A percentile compares a stretch with the other conserved stretches of the same genome.
Evolutionary conservation across 768 basidiomycete genomes (phyloP).

Genomic region (Scleroderma citrinum): DNA sequence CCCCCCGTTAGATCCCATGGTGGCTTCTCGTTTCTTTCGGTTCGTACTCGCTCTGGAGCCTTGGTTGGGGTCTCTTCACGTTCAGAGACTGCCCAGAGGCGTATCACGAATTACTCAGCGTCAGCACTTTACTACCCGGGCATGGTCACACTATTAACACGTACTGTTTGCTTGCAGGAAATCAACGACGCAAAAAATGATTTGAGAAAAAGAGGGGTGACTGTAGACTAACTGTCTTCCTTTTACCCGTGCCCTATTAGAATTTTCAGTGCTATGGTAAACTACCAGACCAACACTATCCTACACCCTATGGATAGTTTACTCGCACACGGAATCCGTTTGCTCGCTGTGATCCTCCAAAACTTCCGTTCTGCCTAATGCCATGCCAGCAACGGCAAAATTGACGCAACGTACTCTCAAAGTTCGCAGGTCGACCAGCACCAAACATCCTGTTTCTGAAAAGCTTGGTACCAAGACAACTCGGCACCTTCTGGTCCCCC

Average conservation of each 20-base stretch:
- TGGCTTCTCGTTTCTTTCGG: conserved; percentile 79
- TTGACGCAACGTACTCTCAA: conserved; percentile 61
- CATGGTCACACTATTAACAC: neutral
- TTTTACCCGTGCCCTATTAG: neutral
- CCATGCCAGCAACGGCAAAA: conserved; percentile 40
- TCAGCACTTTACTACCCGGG: conserved; percentile 20
- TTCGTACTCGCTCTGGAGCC: conserved; percentile 69
- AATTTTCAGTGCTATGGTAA: neutral
- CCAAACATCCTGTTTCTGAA: conserved; percentile 68
- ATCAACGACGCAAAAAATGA: conserved; percentile 54
- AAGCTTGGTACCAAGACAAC: conserved; percentile 82
- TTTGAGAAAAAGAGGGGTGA: conserved; percentile 52
- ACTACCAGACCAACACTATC: neutral
- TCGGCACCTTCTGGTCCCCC: conserved; percentile 44
- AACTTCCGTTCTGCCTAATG: conserved; percentile 4
- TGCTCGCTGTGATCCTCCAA: conserved; percentile 1
- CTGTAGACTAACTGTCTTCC: conserved; percentile 44
- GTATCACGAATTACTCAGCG: conserved; percentile 60
- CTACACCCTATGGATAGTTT: neutral
- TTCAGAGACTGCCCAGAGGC: conserved; percentile 79
- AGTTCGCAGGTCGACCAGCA: conserved; percentile 73
- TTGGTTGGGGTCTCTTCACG: conserved; percentile 69
- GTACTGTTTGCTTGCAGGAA: conserved; percentile 38
- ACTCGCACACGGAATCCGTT: no score
- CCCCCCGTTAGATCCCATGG: conserved; percentile 62